Evolutionary conservation across 164 flowering plant genomes (phyloP).

Genomic region (Tetrastigma voinierianum): DNA sequence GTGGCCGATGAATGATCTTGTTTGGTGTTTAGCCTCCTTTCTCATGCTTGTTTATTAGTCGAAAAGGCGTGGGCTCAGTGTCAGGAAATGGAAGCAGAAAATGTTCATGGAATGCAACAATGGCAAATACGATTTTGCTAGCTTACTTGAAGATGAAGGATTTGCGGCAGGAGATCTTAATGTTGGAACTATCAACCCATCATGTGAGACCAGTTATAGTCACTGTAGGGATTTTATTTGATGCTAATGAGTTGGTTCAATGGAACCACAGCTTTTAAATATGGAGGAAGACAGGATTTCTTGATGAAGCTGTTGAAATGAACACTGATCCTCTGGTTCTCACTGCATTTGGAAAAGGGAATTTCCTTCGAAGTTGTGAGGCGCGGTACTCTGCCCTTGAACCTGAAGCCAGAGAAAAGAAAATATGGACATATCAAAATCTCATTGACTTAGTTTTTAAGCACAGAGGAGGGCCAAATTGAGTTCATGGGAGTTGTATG

Average conservation of each 20-base stretch:
- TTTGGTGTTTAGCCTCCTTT: conserved; percentile 64
- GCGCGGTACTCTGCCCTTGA: conserved; percentile 37
- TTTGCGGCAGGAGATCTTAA: conserved; percentile 30
- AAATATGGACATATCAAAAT: conserved; percentile 43
- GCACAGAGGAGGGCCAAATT: conserved; percentile 3
- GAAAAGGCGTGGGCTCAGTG: conserved; percentile 46
- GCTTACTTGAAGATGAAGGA: conserved; percentile 60
- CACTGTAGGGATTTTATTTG: conserved; percentile 51
- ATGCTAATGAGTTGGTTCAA: conserved; percentile 41
- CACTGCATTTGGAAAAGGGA: conserved; percentile 60
- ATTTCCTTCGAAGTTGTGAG: conserved; percentile 44
- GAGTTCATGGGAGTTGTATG: too few species aligned
- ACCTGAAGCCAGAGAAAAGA: conserved; percentile 30
- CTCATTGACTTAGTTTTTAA: conserved; percentile 38
- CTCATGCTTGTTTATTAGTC: conserved; percentile 57
- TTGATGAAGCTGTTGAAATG: conserved; percentile 42
- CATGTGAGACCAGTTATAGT: conserved; percentile 54
- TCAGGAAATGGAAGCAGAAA: conserved; percentile 43
- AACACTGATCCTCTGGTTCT: conserved; percentile 63
- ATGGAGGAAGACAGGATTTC: conserved; percentile 47
- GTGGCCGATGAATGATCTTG: conserved; percentile 33
- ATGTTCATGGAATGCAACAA: conserved; percentile 37
- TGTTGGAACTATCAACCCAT: conserved; percentile 25
- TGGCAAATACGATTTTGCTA: conserved; percentile 43
- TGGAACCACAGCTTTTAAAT: conserved; percentile 22